Evolutionary conservation across 257 asterid genomes (phyloP).

Genomic region (Echites panduratus): DNA sequence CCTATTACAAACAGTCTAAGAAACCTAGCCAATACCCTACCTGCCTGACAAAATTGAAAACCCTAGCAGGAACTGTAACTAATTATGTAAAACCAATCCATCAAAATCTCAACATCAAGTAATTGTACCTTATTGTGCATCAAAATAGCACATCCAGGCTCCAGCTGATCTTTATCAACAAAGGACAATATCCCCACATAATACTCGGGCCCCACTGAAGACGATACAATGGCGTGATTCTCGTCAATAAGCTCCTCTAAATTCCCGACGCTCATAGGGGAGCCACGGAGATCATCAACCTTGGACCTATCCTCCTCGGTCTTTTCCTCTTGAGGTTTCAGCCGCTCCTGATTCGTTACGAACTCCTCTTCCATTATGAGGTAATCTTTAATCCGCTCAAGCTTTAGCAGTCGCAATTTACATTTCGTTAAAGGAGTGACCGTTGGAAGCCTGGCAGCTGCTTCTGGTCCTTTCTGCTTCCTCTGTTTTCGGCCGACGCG

Average conservation of each 20-base stretch:
- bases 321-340: conserved; percentile 95
- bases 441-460: conserved; percentile 71
- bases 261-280: conserved; percentile 92
- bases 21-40: background rate
- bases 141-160: conserved; percentile 90
- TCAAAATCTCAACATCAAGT: background rate
- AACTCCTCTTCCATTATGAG: conserved; percentile 86
- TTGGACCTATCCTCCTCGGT: conserved; percentile 89
- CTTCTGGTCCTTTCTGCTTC: conserved; percentile 81
- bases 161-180: conserved; percentile 88
- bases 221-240: conserved; percentile 82
- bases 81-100: background rate
- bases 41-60: background rate
- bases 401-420: conserved; percentile 63
- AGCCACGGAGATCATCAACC: conserved; percentile 78
- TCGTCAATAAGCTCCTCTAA: conserved; percentile 89
- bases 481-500: conserved; percentile 93
- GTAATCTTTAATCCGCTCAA: conserved; percentile 73
- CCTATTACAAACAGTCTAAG: background rate
- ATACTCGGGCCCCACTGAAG: conserved; percentile 88
- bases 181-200: conserved; percentile 84
- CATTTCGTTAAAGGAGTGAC: conserved; percentile 81
- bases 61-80: conserved; percentile 2
- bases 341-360: conserved; percentile 81
- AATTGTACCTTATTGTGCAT: conserved; percentile 85